Evolutionary conservation across 768 basidiomycete species (phyloP).

Genomic region (Russula ochroleuca): DNA sequence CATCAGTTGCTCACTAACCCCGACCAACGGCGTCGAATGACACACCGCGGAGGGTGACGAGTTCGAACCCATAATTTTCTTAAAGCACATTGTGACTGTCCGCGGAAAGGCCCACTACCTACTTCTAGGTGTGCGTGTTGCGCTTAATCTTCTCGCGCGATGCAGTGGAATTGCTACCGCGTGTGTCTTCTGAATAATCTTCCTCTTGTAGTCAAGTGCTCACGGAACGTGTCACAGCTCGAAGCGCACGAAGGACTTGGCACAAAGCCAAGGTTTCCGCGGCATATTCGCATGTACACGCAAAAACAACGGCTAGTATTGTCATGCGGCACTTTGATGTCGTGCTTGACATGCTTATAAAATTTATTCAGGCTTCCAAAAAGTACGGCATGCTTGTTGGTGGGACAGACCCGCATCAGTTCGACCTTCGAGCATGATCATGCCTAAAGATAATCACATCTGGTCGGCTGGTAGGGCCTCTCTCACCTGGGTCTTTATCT

Average conservation of each 20-base stretch:
- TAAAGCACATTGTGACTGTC: constrained; percentile 85
- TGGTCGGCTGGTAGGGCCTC: constrained; percentile 81
- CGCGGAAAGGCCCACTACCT: constrained; percentile 80
- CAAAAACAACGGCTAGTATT: neutral
- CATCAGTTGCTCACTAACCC: neutral
- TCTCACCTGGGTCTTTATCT: neutral
- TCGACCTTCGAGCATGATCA: constrained; percentile 99
- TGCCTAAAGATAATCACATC: constrained; percentile 99
- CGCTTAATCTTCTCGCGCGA: constrained; percentile 87
- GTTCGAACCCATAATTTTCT: constrained; percentile 78
- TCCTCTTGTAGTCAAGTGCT: neutral
- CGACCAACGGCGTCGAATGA: constrained; percentile 84
- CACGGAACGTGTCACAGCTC: constrained; percentile 52
- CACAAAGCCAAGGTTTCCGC: constrained; percentile 60
- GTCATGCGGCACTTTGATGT: neutral
- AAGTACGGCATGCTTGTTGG: constrained; percentile 99
- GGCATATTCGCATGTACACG: neutral
- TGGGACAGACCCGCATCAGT: constrained; percentile 91
- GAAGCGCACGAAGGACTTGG: constrained; percentile 75
- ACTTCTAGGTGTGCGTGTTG: constrained; percentile 88
- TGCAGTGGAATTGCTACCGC: constrained; percentile 97
- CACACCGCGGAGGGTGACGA: constrained; percentile 79
- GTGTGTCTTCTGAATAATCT: constrained; percentile 42
- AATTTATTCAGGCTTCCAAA: constrained; percentile 78
- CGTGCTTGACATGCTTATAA: neutral